Base-by-base conservation (phyloP, 257 asterid species). In the Primulina eburnea region DNA sequence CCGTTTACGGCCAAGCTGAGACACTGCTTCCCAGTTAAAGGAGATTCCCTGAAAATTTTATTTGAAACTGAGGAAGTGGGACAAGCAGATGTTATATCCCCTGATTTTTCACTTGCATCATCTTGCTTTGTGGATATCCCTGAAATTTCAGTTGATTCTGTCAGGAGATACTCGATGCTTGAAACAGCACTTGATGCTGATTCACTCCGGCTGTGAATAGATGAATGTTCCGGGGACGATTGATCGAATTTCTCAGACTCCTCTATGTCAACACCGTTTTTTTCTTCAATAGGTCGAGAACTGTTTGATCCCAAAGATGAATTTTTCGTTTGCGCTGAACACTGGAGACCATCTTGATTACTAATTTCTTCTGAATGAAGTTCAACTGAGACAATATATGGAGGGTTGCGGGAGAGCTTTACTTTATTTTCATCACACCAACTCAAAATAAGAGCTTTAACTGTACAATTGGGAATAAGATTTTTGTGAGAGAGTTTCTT, bases 101-200 rank as follows among this genome's bases (percentile, higher is more conserved):
- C 82, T 2, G 80, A 81, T 53, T 50, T 68, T 52, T 78, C 90
- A 75, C 78, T 84, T 11, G n/a, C 65, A 73, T 71, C 72, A 60
- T 75, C 90, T 29, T 62, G 83, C 77, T 78, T 86, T 30, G 74
- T 70, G 4, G 89, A 78, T 67, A 78, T 64, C 80, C 84, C 76
- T 0, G 94, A 79, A 71, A 70, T 65, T 63, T 86, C 95, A 32
- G 84, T 78, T 55, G 88, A 86, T 12, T 75, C 76, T 4, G 81
- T 63, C 4, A 86, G 87, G 63, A 71, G 74, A 73, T 79, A 89
- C 69, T 94, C 99, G 32, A 82, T 71, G 82, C 96, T 91, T 60
- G 99, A 91, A 71, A 88, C 86, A 69, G 85, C 97, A 70, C 97
- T 94, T 94, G 96, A 86, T 64, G 81, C 80, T 4, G 99, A 94